A percentile compares a stretch with the other conserved stretches of the same genome.
Evolutionary conservation across 2,329 filamentous ascomycete species (phyloP).

Genomic region (Curvularia sp.): DNA sequence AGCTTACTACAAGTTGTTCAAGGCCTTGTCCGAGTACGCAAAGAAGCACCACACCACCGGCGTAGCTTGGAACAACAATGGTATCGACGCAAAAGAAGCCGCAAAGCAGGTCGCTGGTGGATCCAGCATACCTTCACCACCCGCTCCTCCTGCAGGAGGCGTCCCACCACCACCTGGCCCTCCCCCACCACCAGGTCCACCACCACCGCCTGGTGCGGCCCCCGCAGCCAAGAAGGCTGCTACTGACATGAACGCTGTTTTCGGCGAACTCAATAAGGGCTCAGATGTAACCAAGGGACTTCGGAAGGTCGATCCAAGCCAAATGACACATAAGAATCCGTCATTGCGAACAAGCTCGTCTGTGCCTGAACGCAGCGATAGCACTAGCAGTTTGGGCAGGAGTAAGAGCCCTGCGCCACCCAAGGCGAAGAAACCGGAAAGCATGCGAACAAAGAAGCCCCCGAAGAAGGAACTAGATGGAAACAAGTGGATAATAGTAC

Average conservation of each 20-base stretch:
- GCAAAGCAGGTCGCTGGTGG: constrained; percentile 62
- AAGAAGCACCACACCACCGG: constrained; percentile 82
- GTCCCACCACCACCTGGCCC: constrained; percentile 69
- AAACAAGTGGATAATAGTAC: constrained; percentile 85
- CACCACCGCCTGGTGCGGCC: constrained; percentile 52
- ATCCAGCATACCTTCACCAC: constrained; percentile 71
- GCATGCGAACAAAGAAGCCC: constrained; percentile 58
- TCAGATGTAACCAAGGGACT: constrained; percentile 86
- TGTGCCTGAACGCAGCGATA: constrained; percentile 67
- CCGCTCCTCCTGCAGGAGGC: constrained; percentile 65
- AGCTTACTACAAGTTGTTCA: constrained; percentile 90
- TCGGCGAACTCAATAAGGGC: constrained; percentile 89
- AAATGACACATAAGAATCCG: constrained; percentile 99
- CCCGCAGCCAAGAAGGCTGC: constrained; percentile 60
- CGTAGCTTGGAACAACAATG: constrained; percentile 85
- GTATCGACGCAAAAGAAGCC: constrained; percentile 73
- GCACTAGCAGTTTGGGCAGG: constrained; percentile 57
- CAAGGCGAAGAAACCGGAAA: constrained; percentile 64
- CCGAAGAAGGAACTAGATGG: constrained; percentile 60
- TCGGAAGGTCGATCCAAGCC: constrained; percentile 89
- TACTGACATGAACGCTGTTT: constrained; percentile 82
- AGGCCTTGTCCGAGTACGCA: constrained; percentile 80
- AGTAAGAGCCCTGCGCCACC: constrained; percentile 87
- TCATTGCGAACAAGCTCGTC: constrained; percentile 76
- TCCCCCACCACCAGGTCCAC: constrained; percentile 65